Conservation (phyloP, 352 stramenopile genomes). For the Aphanomyces invadans region DNA sequence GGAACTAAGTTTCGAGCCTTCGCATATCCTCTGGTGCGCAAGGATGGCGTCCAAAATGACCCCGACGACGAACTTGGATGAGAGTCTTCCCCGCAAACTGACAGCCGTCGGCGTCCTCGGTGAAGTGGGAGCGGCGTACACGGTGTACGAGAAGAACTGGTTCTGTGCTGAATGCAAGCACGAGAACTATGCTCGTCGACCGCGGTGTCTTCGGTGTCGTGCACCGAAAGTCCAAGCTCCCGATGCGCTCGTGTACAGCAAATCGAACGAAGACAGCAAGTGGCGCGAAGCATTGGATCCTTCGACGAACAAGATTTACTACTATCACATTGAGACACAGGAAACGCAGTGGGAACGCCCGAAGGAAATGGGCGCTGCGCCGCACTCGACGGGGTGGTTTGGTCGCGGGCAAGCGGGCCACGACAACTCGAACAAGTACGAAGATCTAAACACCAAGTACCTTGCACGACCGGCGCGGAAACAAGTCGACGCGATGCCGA, state of each 20-base stretch:
- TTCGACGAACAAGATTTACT: conserved; percentile 88
- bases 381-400: conserved; percentile 88
- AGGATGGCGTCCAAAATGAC: conserved; percentile 4
- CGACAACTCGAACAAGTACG: conserved; percentile 63
- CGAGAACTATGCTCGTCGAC: conserved; percentile 78
- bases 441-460: conserved; percentile 77
- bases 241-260: conserved; percentile 51
- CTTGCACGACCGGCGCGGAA: conserved; percentile 79
- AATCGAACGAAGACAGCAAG: conserved; percentile 39
- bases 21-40: conserved; percentile 2
- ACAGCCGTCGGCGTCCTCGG: conserved; percentile 76
- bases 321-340: conserved; percentile 87
- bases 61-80: conserved; percentile 1
- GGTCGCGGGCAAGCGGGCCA: conserved; percentile 80
- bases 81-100: conserved; percentile 44
- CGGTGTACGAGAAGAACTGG: conserved; percentile 89
- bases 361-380: conserved; percentile 84
- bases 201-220: conserved; percentile 75
- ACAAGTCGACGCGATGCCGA: conserved; percentile 86
- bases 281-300: conserved; percentile 90
- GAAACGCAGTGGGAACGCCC: conserved; percentile 87
- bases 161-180: conserved; percentile 68
- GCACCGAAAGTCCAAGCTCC: conserved; percentile 57
- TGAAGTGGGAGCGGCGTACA: conserved; percentile 75
- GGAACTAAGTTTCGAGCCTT: no score